Evolutionary conservation across 345 rosid species (phyloP).

Genomic region (Pugionium dolabratum): DNA sequence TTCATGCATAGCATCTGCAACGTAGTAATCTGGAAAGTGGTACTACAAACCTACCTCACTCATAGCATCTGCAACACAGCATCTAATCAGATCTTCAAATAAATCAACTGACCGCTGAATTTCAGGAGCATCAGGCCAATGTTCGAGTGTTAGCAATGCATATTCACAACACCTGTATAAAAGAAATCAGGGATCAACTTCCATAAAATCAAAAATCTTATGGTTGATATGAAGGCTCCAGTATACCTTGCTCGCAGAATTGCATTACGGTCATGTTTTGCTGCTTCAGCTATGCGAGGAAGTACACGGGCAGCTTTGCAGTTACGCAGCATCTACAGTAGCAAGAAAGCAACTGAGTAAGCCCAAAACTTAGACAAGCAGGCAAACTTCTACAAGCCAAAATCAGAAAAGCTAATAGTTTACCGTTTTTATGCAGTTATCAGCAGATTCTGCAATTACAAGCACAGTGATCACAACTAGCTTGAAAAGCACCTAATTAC

Average conservation of each 20-base stretch:
- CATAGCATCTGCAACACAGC: slow-evolving; percentile 98
- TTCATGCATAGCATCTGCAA: slow-evolving; percentile 89
- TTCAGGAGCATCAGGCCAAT: slow-evolving; percentile 99
- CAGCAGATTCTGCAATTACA: slow-evolving; percentile 99
- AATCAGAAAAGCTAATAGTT: slow-evolving; percentile 18
- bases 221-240: slow-evolving; percentile 15
- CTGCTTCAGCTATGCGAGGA: slow-evolving; percentile 88
- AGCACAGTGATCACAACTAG: slow-evolving; percentile 99
- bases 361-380: slow-evolving; percentile 33
- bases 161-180: slow-evolving; percentile 90
- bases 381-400: slow-evolving; percentile 6
- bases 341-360: slow-evolving; percentile 40
- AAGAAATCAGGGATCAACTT: slow-evolving; percentile 7
- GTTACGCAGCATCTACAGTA: slow-evolving; percentile 82
- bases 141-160: slow-evolving; percentile 85
- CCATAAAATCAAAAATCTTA: slow-evolving; percentile 28
- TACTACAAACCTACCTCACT: slow-evolving; percentile 71
- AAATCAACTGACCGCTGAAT: slow-evolving; percentile 88
- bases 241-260: slow-evolving; percentile 84
- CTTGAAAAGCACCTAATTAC: slow-evolving; percentile 98
- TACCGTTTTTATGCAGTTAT: slow-evolving; percentile 98
- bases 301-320: slow-evolving; percentile 94
- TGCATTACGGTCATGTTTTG: slow-evolving; percentile 91
- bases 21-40: slow-evolving; percentile 43
- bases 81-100: slow-evolving; percentile 83